Base-by-base conservation (phyloP, 2,329 filamentous ascomycete genomes). In the Cytospora schulzeri region DNA sequence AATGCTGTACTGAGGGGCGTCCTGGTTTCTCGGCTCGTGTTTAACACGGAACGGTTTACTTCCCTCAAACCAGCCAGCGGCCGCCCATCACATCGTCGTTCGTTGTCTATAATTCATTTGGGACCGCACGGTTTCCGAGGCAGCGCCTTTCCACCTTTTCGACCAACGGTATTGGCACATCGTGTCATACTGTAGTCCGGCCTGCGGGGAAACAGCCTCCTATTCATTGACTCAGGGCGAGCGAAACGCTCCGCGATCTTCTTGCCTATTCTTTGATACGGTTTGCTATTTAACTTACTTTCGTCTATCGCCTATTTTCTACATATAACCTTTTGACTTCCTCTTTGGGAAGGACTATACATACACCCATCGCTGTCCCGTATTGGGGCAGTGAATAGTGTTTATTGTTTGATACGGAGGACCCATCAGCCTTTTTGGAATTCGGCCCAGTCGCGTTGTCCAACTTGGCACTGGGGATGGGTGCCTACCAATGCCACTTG, bases 1-100 rank as follows among this genome's bases (percentile, higher is more conserved):
- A 19, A 82, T 78, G 69, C 75, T 84, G 67, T 79, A 81, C 68
- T 85, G 68, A 22, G 58, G 63, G 12, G 71, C n/a, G n/a, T n/a
- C 70, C n/a, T 65, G 66, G 11, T 24, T 70, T 67, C n/a, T 76
- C 73, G 15, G 76, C 56, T 56, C 77, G 73, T 57, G 77, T 72
- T 41, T 76, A 73, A 52, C 72, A 74, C 41, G 17, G 24, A 56
- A 26, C 12, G 26, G n/a, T 64, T 17, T 12, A 19, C 50, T 58
- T 57, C 61, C 60, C 22, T 50, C 29, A 26, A 31, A 19, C n/a
- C 35, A 22, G 53, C 57, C 57, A 64, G 61, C 64, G 58, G 57
- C 57, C 9, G 56, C 45, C 55, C 59, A 19, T 35, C 7, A 45
- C 38, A 19, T 45, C 14, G 29, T 35, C n/a, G 8, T 55, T 41